Evolutionary conservation across 257 asterid species (phyloP), one percentile per base, ranked within the genome.

Genomic region (Asclepias syriaca): DNA sequence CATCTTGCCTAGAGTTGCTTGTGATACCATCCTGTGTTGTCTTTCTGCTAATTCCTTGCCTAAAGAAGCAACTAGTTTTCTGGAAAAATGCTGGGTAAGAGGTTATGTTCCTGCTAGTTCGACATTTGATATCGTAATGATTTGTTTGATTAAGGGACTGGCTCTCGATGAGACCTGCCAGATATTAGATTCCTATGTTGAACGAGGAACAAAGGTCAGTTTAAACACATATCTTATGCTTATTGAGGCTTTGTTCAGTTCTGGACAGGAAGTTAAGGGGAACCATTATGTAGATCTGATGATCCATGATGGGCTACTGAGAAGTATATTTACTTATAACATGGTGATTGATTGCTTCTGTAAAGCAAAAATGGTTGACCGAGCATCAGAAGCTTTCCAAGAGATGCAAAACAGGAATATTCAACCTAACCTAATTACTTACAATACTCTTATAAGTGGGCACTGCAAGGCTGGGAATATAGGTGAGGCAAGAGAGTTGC

Each of bases 311-410:
- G 87, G 88, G 29, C 83, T 84, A 53, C 80, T 91, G 21, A 72
- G 79, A 10, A 85, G 76, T 69, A 87, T 81, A 6, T 84, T 81
- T 81, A 70, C 88, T 2, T 94, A 85, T 79, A 94, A 94, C 76
- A 84, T 82, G 91, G 79, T 89, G 73, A 85, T 91, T 69, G 93
- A 89, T 84, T 88, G 97, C 82, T 89, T 89, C 72, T 94, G 96
- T 88, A 87, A 86, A 78, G 84, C 84, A 71, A 87, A 84, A 75
- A 83, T 85, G 96, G 85, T 89, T 81, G 77, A 77, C 43, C 81
- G 79, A 71, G 96, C 97, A 61, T 45, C 82, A 54, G 83, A 84
- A 72, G 77, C 81, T 70, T 85, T 94, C 48, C 79, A 68, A 55
- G 77, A 77, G 78, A 91, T 93, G 97, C 78, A 59, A 65, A 68